phyloP scores from a whole-genome alignment of 768 basidiomycete genomes.

The Sarcodon sp. region DNA sequence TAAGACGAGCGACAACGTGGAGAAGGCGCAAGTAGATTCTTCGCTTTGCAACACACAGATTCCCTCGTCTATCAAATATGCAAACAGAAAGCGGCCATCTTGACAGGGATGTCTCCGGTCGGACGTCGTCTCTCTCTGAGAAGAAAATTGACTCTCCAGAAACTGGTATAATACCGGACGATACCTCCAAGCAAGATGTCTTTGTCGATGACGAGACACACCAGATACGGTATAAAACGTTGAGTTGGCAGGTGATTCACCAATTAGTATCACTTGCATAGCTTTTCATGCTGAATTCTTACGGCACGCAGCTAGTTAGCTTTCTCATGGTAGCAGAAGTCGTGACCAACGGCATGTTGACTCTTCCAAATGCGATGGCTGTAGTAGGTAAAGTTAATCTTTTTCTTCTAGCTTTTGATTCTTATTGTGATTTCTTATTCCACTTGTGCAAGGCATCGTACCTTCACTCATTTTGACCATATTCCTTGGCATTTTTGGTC shows the following conservation, averaged over 20 bases:
- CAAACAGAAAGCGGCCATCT: no score
- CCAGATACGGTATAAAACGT: slow-evolving; percentile 38
- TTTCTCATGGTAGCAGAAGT: slow-evolving; percentile 46
- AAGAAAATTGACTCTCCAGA: no score
- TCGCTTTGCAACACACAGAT: no score
- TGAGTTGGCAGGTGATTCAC: slow-evolving; percentile 32
- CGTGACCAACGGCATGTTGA: slow-evolving; percentile 43
- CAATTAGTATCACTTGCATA: neutral
- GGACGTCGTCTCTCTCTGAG: no score
- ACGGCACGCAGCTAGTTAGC: slow-evolving; percentile 24
- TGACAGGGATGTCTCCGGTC: no score
- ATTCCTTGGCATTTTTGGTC: slow-evolving; percentile 36
- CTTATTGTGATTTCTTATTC: neutral
- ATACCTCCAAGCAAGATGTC: slow-evolving; percentile 20
- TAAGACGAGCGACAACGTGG: no score
- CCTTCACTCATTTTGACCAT: slow-evolving; percentile 39
- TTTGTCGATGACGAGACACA: slow-evolving; percentile 30
- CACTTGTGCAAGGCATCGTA: slow-evolving; percentile 26
- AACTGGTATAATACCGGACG: neutral
- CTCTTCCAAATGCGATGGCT: slow-evolving; percentile 37
- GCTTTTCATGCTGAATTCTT: neutral
- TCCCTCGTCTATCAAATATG: no score
- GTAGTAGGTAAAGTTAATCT: slow-evolving; percentile 27
- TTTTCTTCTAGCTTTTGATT: neutral
- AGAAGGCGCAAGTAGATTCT: no score